A percentile compares a stretch with the other conserved stretches of the same genome.
Conservation (phyloP, 2,329 filamentous ascomycete species). For the Dothistroma pini region DNA sequence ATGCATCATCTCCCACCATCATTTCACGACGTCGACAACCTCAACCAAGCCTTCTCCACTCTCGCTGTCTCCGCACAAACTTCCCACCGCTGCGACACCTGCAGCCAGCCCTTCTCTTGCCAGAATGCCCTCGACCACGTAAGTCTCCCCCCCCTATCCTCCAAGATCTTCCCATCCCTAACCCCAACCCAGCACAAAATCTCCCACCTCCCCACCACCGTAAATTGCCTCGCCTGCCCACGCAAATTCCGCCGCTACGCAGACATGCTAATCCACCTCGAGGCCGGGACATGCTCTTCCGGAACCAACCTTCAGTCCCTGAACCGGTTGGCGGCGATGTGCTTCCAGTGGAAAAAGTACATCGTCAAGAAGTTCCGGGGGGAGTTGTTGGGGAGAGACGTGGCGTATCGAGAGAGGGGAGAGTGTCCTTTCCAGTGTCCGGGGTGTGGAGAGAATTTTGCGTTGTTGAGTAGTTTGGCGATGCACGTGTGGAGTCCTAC, state of each 20-base stretch:
- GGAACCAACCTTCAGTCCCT: constrained; percentile 3
- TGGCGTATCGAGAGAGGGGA: constrained; percentile 1
- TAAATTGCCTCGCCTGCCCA: background rate
- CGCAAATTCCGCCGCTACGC: constrained; percentile 12
- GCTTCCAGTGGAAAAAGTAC: constrained; percentile 18
- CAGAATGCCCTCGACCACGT: no score
- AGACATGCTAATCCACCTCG: constrained; percentile 16
- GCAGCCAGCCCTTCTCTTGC: no score
- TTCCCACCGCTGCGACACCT: no score
- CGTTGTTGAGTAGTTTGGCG: constrained; percentile 8
- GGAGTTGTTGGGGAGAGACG: constrained; percentile 3
- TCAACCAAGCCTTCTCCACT: no score
- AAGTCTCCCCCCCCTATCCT: background rate
- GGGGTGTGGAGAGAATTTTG: constrained; percentile 5
- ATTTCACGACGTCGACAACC: no score
- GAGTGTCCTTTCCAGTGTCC: constrained; percentile 11
- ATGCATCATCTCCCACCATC: no score
- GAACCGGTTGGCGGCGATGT: constrained; percentile 11
- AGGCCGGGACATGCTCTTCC: constrained; percentile 8
- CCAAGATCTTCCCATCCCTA: background rate
- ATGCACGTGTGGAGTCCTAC: constrained; percentile 11
- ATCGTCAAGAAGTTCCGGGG: constrained; percentile 6
- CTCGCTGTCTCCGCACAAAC: no score
- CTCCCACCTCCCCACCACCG: background rate
- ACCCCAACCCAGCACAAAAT: background rate